Conservation (phyloP, 306 rosid genomes). For the Mimosa bimucronata region DNA sequence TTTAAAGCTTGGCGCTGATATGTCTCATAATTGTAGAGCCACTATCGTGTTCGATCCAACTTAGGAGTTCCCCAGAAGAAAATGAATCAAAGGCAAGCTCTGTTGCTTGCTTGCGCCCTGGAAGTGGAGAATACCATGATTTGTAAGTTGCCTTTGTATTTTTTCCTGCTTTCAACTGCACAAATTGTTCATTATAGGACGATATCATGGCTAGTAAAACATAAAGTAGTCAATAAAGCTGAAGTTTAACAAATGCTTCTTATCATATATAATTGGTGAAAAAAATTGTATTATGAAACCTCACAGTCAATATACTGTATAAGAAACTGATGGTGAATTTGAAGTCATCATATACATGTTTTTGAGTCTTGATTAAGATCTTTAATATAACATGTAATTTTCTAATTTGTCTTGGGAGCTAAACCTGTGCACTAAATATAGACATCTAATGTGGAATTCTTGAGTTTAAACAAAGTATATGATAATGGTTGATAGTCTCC, state of each 20-base stretch:
- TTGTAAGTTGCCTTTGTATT: slow-evolving; percentile 62
- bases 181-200: slow-evolving; percentile 21
- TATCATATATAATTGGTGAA: neutral
- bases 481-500: neutral
- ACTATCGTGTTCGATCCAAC: slow-evolving; percentile 73
- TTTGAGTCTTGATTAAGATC: neutral
- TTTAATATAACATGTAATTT: neutral
- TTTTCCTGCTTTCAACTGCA: slow-evolving; percentile 5
- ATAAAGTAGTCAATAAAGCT: neutral
- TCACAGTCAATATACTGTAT: slow-evolving; percentile 14
- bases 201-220: slow-evolving; percentile 12
- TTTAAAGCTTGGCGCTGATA: slow-evolving; percentile 6
- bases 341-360: neutral
- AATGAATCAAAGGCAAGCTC: slow-evolving; percentile 58
- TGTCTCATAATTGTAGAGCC: slow-evolving; percentile 61
- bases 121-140: slow-evolving; percentile 84
- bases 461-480: neutral
- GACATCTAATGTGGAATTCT: neutral
- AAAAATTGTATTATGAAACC: neutral
- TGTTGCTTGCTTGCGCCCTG: slow-evolving; percentile 69
- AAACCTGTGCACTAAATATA: neutral
- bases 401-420: neutral
- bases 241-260: neutral
- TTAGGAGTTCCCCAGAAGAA: slow-evolving; percentile 81
- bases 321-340: neutral